Conservation (phyloP, 495 filamentous ascomycete genomes). For the Jackrogersella multiformis region DNA sequence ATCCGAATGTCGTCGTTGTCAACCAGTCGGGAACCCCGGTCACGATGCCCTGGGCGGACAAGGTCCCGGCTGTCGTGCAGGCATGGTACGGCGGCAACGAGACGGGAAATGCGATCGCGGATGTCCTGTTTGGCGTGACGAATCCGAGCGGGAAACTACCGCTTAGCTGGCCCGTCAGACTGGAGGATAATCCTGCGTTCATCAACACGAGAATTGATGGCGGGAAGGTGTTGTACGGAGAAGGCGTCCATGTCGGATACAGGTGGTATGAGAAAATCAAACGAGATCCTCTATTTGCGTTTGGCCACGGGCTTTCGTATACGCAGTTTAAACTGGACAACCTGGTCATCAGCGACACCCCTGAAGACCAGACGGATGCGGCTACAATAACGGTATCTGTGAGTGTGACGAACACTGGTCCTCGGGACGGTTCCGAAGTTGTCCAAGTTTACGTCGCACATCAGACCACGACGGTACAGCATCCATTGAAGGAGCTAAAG, state of each 20-base stretch:
- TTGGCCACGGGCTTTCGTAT: conserved; percentile 71
- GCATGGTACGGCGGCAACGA: conserved; percentile 70
- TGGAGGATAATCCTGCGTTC: conserved; percentile 35
- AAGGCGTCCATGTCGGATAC: conserved; percentile 72
- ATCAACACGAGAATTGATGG: neutral
- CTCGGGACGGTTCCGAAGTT: conserved; percentile 48
- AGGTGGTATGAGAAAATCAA: conserved; percentile 63
- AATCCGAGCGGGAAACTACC: conserved; percentile 68
- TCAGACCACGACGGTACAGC: neutral
- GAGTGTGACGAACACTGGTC: conserved; percentile 56
- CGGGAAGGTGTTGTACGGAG: conserved; percentile 47
- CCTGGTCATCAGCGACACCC: neutral
- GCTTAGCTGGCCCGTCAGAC: conserved; percentile 60
- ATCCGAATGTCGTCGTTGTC: conserved; percentile 68
- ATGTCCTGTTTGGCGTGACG: conserved; percentile 63
- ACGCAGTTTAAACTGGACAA: conserved; percentile 40
- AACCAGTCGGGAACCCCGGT: conserved; percentile 73
- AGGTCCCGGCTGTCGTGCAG: conserved; percentile 62
- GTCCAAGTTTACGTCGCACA: conserved; percentile 16
- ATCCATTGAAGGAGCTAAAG: neutral
- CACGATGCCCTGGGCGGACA: conserved; percentile 68
- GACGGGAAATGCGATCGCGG: conserved; percentile 70
- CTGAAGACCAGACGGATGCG: neutral
- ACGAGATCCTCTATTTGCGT: conserved; percentile 59
- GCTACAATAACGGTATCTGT: neutral